Base-by-base conservation (phyloP, 140 eudicot genomes). In the Erigeron philadelphicus region DNA sequence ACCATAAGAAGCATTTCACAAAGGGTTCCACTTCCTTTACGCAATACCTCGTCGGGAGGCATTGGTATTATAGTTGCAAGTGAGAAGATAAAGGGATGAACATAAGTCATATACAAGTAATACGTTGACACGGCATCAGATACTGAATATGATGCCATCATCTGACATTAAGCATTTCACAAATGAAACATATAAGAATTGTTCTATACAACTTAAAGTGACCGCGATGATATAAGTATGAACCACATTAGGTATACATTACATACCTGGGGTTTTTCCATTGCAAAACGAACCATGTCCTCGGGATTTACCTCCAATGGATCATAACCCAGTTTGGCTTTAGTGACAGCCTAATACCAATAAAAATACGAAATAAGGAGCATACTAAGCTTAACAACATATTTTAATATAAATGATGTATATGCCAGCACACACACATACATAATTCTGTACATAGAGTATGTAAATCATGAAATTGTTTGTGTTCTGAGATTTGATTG, bases 1-100 rank as follows among this genome's bases (percentile, higher is more conserved):
- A 94, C 99, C 99, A 94, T 89, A 66, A 94, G 94, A 80, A 94
- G 99, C 99, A 94, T 85, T 82, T 94, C 99, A 82, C 99, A 94
- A 4, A 94, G 88, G 68, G 99, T 94, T 76, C 99, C 99, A 80
- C 99, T 94, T 84, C 99, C 99, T 85, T 94, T 94, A 8, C 99
- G 87, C 84, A 94, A 78, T 38, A 94, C 99, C 77, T 94, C 99
- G 74, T 94, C 99, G 55, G 99, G 99, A 19, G 95, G 87, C 99
- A 94, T 94, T 52, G 99, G 99, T 66, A 94, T 90, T 38, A 94
- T 94, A 72, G 99, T 94, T 68, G 96, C 99, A 40, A 94, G 95
- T 68, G 99, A 94, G 86, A 94, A 94, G 45, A 94, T 94, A 74
- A 94, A 94, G 48, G 99, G 99, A 78, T 94, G 99, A 48, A 94